Percentiles rank a stretch among this genome's conserved stretches.
These are phyloP conservation scores for Pseudogymnoascus sp. DNA, from an alignment of 2,329 filamentous ascomycete species.

Conservation along the genomic window DNA sequence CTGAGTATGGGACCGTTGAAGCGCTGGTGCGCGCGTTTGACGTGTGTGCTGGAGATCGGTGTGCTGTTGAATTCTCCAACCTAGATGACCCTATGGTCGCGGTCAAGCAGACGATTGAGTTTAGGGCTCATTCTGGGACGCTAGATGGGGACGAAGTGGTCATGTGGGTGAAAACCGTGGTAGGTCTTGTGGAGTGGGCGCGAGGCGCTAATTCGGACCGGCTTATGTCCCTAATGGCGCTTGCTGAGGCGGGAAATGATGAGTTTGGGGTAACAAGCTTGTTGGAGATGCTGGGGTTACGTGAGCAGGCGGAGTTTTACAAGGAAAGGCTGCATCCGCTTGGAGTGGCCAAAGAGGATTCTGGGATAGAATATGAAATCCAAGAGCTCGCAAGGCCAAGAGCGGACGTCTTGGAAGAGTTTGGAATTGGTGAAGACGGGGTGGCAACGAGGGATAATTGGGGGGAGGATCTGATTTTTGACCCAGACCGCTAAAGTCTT, in stretches of 20 bases:
- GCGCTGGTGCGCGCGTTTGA: neutral
- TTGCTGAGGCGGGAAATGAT: neutral
- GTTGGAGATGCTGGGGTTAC: neutral
- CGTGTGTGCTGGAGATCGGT: neutral
- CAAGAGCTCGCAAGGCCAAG: neutral
- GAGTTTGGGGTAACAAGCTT: neutral
- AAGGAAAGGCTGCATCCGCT: neutral
- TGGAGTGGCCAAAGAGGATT: neutral
- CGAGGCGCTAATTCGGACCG: neutral
- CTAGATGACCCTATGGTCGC: neutral
- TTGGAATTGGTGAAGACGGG: neutral
- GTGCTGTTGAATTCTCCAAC: neutral
- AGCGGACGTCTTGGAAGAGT: neutral
- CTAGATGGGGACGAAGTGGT: conserved; percentile 14
- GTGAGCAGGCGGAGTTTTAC: neutral
- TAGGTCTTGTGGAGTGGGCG: conserved; percentile 18
- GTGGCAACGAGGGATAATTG: neutral
- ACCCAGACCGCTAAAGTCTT: neutral
- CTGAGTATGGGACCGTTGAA: neutral
- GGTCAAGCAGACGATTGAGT: conserved; percentile 21
- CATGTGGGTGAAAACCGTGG: conserved; percentile 18
- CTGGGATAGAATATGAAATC: neutral
- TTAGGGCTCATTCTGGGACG: conserved; percentile 21
- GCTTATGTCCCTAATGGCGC: neutral
- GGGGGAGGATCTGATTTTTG: neutral